phyloP scores from a whole-genome alignment of 1,284 basidiomycete species.

The Ganoderma resinaceum region DNA sequence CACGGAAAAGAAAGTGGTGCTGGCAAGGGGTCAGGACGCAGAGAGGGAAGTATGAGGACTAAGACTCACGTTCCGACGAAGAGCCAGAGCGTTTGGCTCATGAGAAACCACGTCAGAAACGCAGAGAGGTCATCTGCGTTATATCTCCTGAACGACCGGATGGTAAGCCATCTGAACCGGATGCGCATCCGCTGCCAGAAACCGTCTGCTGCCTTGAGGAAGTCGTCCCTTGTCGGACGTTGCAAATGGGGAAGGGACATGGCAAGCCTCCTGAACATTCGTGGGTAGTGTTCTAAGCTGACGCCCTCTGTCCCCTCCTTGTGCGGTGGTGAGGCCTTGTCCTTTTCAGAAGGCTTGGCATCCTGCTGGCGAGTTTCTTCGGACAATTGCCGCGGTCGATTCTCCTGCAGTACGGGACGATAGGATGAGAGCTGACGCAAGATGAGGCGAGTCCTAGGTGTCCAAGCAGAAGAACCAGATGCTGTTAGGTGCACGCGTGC shows the following conservation, averaged over 20 bases:
- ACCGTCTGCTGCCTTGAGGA: constrained; percentile 84
- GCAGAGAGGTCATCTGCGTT: constrained; percentile 98
- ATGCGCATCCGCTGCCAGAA: constrained; percentile 93
- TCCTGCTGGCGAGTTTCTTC: constrained; percentile 1
- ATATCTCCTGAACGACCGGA: constrained; percentile 94
- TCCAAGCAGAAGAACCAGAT: neutral
- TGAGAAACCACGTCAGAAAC: constrained; percentile 93
- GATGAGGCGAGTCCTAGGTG: constrained; percentile 12
- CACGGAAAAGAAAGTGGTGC: constrained; percentile 96
- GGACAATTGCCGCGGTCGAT: neutral
- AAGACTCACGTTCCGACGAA: constrained; percentile 88
- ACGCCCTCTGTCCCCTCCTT: constrained; percentile 35
- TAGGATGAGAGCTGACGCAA: constrained; percentile 19
- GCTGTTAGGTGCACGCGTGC: neutral
- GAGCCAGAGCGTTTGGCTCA: constrained; percentile 95
- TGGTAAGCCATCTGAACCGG: constrained; percentile 98
- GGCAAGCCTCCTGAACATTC: constrained; percentile 80
- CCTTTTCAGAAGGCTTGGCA: constrained; percentile 4
- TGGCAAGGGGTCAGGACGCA: constrained; percentile 25
- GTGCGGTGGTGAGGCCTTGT: constrained; percentile 6
- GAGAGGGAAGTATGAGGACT: neutral
- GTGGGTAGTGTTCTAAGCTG: constrained; percentile 77
- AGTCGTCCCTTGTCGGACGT: constrained; percentile 86
- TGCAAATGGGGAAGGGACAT: constrained; percentile 80
- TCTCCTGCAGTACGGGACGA: constrained; percentile 7